Percentiles rank a stretch among this genome's conserved stretches.
phyloP scores from a whole-genome alignment of 805 yeast genomes.

The Suhomyces pyralidae region DNA sequence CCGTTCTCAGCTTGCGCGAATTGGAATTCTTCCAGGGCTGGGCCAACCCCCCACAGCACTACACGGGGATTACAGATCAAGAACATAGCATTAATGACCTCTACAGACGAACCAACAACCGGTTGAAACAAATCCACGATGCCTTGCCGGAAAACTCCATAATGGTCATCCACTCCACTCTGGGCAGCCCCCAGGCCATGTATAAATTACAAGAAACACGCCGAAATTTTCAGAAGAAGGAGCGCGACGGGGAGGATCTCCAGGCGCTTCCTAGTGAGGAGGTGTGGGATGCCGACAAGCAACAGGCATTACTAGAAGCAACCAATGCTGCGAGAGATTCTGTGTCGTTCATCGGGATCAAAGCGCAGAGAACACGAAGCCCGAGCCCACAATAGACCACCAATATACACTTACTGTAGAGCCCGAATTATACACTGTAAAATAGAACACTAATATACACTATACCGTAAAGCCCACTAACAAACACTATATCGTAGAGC shows the following conservation, averaged over 20 bases:
- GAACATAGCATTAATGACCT: constrained; percentile 12
- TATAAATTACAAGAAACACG: constrained; percentile 43
- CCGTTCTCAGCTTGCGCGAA: constrained; percentile 57
- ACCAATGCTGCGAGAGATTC: constrained; percentile 58
- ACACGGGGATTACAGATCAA: constrained; percentile 14
- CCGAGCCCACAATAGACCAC: too few relatives aligned
- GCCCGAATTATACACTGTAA: not conserved
- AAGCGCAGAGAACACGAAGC: too few relatives aligned
- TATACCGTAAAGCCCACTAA: too few relatives aligned
- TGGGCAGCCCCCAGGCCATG: constrained; percentile 56
- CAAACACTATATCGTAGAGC: too few relatives aligned
- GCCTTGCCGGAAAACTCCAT: constrained; percentile 57
- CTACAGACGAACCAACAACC: constrained; percentile 36
- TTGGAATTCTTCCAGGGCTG: constrained; percentile 45
- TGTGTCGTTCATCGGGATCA: constrained; percentile 49
- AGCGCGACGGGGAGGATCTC: constrained; percentile 40
- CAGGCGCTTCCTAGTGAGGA: constrained; percentile 35
- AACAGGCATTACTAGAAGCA: constrained; percentile 44
- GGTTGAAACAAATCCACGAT: constrained; percentile 49
- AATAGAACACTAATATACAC: too few relatives aligned
- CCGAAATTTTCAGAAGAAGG: constrained; percentile 42
- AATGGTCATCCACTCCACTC: constrained; percentile 59
- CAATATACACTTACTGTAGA: too few relatives aligned
- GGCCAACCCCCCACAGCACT: constrained; percentile 19
- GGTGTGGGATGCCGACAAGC: constrained; percentile 53